A percentile compares a stretch with the other conserved stretches of the same genome.
Conservation (phyloP, 2,329 filamentous ascomycete genomes). For the Fusarium temperatum region DNA sequence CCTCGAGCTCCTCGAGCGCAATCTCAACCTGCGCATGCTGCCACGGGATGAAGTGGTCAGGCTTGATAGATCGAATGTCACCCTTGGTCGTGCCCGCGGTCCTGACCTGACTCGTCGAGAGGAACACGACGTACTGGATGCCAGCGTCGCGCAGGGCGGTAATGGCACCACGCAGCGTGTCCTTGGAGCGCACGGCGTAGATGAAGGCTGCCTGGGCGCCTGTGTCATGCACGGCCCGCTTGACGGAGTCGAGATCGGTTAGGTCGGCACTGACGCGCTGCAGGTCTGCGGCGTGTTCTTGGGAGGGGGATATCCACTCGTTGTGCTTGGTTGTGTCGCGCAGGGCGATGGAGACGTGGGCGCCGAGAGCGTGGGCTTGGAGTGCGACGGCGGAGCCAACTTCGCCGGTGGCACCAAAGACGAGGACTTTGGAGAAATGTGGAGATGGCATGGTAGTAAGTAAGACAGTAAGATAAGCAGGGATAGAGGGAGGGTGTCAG, state of each 20-base stretch:
- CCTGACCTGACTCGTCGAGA: neutral
- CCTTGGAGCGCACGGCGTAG: neutral
- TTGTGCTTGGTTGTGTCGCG: neutral
- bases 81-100: neutral
- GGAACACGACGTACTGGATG: neutral
- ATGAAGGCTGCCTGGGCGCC: neutral
- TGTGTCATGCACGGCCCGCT: neutral
- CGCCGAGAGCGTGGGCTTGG: neutral
- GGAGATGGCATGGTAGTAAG: neutral
- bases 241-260: neutral
- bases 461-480: neutral
- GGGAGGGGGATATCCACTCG: neutral
- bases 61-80: neutral
- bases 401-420: slow-evolving; percentile 3
- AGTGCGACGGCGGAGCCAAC: slow-evolving; percentile 1
- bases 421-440: slow-evolving; percentile 1
- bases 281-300: neutral
- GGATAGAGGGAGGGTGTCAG: neutral
- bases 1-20: neutral
- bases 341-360: neutral
- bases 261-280: neutral
- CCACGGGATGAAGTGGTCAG: neutral
- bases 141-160: neutral
- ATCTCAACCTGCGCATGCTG: neutral
- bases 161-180: neutral